Evolutionary conservation across 164 flowering plant genomes (phyloP).

Genomic region (Liquidambar formosana): DNA sequence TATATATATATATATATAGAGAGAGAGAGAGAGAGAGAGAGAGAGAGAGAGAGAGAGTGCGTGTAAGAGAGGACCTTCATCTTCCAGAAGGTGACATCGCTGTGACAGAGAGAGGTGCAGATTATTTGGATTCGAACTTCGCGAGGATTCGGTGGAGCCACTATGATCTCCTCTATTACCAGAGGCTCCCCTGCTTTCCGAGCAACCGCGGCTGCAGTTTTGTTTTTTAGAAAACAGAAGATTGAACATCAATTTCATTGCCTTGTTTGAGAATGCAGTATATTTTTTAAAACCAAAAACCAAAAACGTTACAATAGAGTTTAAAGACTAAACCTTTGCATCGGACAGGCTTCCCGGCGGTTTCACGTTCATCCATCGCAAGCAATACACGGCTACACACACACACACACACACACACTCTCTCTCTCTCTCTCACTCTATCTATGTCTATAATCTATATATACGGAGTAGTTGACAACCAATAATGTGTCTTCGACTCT

Average conservation of each 20-base stretch:
- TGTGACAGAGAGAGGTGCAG: slow-evolving; percentile 64
- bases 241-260: neutral
- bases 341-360: slow-evolving; percentile 34
- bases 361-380: too few species aligned
- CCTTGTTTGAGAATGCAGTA: too few species aligned
- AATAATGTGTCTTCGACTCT: too few species aligned
- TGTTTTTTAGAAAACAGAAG: neutral
- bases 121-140: slow-evolving; percentile 59
- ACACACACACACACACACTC: too few species aligned
- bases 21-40: too few species aligned
- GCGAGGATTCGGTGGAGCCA: slow-evolving; percentile 53
- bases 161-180: slow-evolving; percentile 58
- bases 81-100: slow-evolving; percentile 63
- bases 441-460: too few species aligned
- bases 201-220: slow-evolving; percentile 49
- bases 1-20: too few species aligned
- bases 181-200: slow-evolving; percentile 54
- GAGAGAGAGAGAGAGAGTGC: neutral
- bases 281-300: too few species aligned
- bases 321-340: slow-evolving; percentile 30
- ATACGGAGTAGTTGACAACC: too few species aligned
- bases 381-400: too few species aligned
- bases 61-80: slow-evolving; percentile 27
- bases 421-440: too few species aligned
- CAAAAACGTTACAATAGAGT: neutral